Base-by-base conservation (phyloP, 208 protist genomes). In the Acanthamoeba culbertsoni region DNA sequence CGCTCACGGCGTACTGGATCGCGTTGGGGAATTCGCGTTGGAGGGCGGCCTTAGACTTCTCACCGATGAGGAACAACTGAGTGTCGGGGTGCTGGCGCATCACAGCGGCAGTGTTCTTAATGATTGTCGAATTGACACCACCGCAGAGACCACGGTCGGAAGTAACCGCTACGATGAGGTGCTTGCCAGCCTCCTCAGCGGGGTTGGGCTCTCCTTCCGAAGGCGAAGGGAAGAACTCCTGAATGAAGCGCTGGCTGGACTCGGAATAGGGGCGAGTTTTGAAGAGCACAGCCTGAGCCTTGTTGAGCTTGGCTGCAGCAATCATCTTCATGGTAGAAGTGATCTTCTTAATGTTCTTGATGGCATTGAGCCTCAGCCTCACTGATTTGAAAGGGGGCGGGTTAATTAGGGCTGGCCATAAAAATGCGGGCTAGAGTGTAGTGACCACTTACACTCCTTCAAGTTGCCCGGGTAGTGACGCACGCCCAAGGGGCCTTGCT, bases 271-370 rank as follows among this genome's bases (percentile, higher is more conserved):
- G 86, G 51, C 73, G 91, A 10, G 65, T 65, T 20, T 89, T 51
- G 45, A 33, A 59, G 73, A 96, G 86, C 35, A 75, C 57, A 23
- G 37, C 28, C 92, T 96, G 95, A 53, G 93, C 94, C 68, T 94
- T 94, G 45, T 79, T 75, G 28, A 96, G 94, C 89, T 96, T 96
- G 90, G 94, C 89, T 0, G 95, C 95, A 31, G 95, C 95, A 92
- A 96, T 95, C 95, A 96, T 96, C 88, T 96, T 96, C 95, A 96
- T 96, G 51, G 95, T 91, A 1, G 71, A 86, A n/a, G 95, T 96
- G 91, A 96, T 95, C 82, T 95, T 95, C 65, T 90, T 71, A 40
- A 96, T 96, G 79, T 77, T 95, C 55, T 71, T 75, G 48, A 96
- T 91, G 86, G 86, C 51, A 5, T 18, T 16, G 4, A 91, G 51